phyloP scores from a whole-genome alignment of 129 eudicot species.

The Dittrichia graveolens region DNA sequence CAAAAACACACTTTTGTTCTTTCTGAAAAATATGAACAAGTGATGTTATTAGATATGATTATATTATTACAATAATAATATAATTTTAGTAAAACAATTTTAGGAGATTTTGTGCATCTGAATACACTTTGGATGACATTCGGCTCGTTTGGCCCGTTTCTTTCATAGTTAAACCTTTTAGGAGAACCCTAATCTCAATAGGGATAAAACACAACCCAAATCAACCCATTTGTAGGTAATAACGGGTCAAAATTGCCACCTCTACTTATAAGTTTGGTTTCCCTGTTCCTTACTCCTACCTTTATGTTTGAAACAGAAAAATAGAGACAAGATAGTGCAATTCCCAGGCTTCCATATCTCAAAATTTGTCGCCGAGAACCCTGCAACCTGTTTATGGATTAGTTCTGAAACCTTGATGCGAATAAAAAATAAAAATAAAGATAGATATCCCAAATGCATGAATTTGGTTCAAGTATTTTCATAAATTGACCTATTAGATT shows the following conservation, averaged over 20 bases:
- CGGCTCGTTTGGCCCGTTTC: constrained; percentile 1
- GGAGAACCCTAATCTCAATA: background rate
- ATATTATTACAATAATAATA: background rate
- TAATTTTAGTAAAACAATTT: background rate
- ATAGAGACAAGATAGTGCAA: constrained; percentile 69
- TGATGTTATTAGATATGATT: constrained; percentile 15
- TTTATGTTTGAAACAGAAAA: constrained; percentile 76
- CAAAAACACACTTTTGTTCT: constrained; percentile 12
- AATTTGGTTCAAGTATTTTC: constrained; percentile 1
- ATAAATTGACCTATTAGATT: constrained; percentile 12
- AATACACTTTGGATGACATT: constrained; percentile 15
- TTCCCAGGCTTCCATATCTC: constrained; percentile 96
- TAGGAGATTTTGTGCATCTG: constrained; percentile 1
- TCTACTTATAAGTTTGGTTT: constrained; percentile 6
- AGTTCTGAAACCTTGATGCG: constrained; percentile 37
- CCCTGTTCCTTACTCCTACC: constrained; percentile 46
- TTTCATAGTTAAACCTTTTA: background rate
- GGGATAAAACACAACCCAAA: constrained; percentile 19
- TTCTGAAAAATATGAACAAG: background rate
- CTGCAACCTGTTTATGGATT: constrained; percentile 77
- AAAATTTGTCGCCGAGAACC: constrained; percentile 81
- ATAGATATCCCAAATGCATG: constrained; percentile 14
- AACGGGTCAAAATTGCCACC: constrained; percentile 4
- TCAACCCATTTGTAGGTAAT: constrained; percentile 2
- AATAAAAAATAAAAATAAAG: background rate